Evolutionary conservation across 2,329 filamentous ascomycete species (phyloP).

Genomic region (Neocatenulostroma microsporum): DNA sequence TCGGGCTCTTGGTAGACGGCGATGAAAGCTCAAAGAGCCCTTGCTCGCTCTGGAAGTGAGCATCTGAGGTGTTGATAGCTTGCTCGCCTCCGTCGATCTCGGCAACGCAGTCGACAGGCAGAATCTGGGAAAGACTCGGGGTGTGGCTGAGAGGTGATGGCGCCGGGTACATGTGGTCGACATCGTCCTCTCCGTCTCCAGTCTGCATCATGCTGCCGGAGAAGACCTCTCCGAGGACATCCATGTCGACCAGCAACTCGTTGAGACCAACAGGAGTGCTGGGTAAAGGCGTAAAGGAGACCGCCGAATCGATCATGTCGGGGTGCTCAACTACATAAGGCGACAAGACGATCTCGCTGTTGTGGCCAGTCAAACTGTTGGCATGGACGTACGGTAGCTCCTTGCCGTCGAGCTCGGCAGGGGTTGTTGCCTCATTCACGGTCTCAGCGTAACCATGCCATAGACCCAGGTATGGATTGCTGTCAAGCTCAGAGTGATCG

Average conservation of each 20-base stretch:
- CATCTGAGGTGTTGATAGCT: conserved; percentile 12
- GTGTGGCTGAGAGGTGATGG: neutral
- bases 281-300: conserved; percentile 13
- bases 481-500: too few relatives aligned
- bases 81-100: conserved; percentile 8
- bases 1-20: conserved; percentile 5
- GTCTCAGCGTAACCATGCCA: conserved; percentile 5
- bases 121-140: conserved; percentile 1
- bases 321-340: conserved; percentile 7
- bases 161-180: neutral
- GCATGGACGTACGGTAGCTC: conserved; percentile 22
- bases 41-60: conserved; percentile 22
- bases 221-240: conserved; percentile 3
- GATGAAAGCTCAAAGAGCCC: conserved; percentile 16
- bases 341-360: conserved; percentile 13
- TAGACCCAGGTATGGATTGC: conserved; percentile 1
- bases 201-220: too few relatives aligned
- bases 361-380: conserved; percentile 22
- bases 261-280: conserved; percentile 12
- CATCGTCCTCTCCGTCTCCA: too few relatives aligned
- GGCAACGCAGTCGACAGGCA: conserved; percentile 6
- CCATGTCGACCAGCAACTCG: conserved; percentile 17
- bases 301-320: conserved; percentile 11
- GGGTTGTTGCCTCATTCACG: neutral
- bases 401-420: conserved; percentile 17